These are phyloP conservation scores for Baorangia bicolor DNA, from an alignment of 768 basidiomycete genomes.

Conservation along the genomic window DNA sequence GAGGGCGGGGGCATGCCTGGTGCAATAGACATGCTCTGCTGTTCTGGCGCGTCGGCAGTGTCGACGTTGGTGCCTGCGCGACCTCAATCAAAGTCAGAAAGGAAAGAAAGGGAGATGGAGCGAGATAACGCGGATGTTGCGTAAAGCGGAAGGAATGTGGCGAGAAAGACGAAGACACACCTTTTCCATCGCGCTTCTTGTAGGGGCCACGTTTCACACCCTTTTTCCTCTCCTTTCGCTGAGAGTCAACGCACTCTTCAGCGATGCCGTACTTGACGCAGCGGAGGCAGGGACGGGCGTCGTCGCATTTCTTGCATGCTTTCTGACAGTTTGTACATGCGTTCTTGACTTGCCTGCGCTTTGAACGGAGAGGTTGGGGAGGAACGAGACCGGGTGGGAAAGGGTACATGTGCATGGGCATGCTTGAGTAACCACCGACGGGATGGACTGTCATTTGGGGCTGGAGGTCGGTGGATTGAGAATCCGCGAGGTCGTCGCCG, in stretches of 20 bases:
- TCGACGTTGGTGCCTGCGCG: constrained; percentile 59
- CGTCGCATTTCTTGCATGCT: constrained; percentile 91
- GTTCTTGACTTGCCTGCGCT: constrained; percentile 88
- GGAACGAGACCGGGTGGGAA: constrained; percentile 51
- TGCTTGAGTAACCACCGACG: constrained; percentile 45
- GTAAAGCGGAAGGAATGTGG: constrained; percentile 18
- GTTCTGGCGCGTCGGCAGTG: constrained; percentile 41
- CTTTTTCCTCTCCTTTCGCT: constrained; percentile 89
- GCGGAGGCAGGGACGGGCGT: constrained; percentile 87
- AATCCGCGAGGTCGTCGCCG: constrained; percentile 38
- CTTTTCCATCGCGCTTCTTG: constrained; percentile 94
- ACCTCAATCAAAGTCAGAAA: constrained; percentile 52
- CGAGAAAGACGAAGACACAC: constrained; percentile 47
- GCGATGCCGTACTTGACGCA: constrained; percentile 89
- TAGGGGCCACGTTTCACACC: constrained; percentile 86
- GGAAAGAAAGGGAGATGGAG: constrained; percentile 10
- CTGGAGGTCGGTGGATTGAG: constrained; percentile 38
- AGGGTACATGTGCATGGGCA: constrained; percentile 72
- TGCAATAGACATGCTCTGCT: constrained; percentile 42
- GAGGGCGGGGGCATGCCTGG: constrained; percentile 42
- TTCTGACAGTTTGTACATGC: constrained; percentile 91
- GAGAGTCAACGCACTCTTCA: constrained; percentile 86
- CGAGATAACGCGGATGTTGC: constrained; percentile 8
- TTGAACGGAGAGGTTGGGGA: constrained; percentile 57
- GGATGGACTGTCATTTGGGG: constrained; percentile 54